Percentiles rank a stretch among this genome's conserved stretches.
Evolutionary conservation across 2,329 filamentous ascomycete genomes (phyloP).

Genomic region (Ceratocystis lukuohia): DNA sequence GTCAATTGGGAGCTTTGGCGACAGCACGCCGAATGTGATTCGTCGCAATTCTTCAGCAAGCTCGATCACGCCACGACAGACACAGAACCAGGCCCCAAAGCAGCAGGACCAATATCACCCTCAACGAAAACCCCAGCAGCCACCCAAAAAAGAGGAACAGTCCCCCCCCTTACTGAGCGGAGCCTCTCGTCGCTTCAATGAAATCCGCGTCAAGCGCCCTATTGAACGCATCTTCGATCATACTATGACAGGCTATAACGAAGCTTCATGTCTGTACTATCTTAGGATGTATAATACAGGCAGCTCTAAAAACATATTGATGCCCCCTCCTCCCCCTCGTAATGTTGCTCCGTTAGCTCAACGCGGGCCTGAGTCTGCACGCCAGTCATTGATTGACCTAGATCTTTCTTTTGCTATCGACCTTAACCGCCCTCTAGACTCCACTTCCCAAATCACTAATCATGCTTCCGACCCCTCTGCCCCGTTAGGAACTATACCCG

Average conservation of each 20-base stretch:
- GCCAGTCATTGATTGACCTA: constrained; percentile 52
- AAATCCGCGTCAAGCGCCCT: constrained; percentile 36
- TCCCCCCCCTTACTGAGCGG: not conserved
- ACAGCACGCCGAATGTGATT: not conserved
- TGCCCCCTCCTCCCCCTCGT: constrained; percentile 24
- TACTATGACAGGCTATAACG: constrained; percentile 50
- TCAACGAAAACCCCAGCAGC: not conserved
- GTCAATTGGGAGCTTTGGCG: not conserved
- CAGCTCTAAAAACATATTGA: constrained; percentile 26
- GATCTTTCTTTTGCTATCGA: constrained; percentile 40
- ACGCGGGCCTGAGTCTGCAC: constrained; percentile 38
- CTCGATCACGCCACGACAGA: not conserved
- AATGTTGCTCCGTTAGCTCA: constrained; percentile 44
- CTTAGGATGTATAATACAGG: constrained; percentile 25
- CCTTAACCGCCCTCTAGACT: not conserved
- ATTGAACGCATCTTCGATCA: constrained; percentile 55
- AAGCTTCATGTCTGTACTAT: constrained; percentile 50
- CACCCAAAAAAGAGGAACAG: not conserved
- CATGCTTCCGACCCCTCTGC: not conserved
- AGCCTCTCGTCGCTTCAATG: constrained; percentile 4
- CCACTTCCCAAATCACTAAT: not conserved
- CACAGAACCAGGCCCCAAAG: not conserved
- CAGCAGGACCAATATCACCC: not conserved
- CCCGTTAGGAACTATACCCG: not conserved
- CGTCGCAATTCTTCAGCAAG: not conserved